A percentile compares a stretch with the other conserved stretches of the same genome.
phyloP scores from a whole-genome alignment of 352 stramenopile genomes.

The Phytophthora ramorum region DNA sequence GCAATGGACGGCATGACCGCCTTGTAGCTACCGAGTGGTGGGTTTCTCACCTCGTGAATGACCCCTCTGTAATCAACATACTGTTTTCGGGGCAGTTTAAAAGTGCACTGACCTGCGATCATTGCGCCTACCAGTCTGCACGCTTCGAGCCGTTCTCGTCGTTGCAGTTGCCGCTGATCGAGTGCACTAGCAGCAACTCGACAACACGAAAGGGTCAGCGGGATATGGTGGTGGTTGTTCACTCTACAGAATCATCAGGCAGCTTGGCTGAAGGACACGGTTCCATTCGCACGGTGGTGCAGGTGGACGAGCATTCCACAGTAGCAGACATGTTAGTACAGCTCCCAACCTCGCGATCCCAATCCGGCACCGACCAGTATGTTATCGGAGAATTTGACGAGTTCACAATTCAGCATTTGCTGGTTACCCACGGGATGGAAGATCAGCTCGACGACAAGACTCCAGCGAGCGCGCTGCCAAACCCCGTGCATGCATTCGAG shows the following conservation, averaged over 20 bases:
- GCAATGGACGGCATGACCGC: slow-evolving; percentile 92
- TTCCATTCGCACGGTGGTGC: slow-evolving; percentile 9
- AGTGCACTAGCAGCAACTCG: background rate
- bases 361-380: background rate
- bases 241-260: slow-evolving; percentile 37
- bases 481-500: slow-evolving; percentile 52
- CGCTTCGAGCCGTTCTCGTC: slow-evolving; percentile 92
- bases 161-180: slow-evolving; percentile 61
- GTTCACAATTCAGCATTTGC: slow-evolving; percentile 51
- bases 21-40: slow-evolving; percentile 98
- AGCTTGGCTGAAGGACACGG: background rate
- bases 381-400: slow-evolving; percentile 18
- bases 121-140: slow-evolving; percentile 85
- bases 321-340: slow-evolving; percentile 11
- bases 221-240: slow-evolving; percentile 48
- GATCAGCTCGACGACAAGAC: slow-evolving; percentile 15
- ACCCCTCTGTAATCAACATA: slow-evolving; percentile 95
- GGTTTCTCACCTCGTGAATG: slow-evolving; percentile 94
- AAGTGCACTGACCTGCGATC: slow-evolving; percentile 89
- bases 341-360: background rate
- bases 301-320: slow-evolving; percentile 4
- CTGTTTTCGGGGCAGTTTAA: slow-evolving; percentile 98
- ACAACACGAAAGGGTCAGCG: slow-evolving; percentile 3
- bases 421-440: slow-evolving; percentile 17
- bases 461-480: slow-evolving; percentile 20